Evolutionary conservation across 345 rosid genomes (phyloP).

Genomic region (Lepidium aucheri): DNA sequence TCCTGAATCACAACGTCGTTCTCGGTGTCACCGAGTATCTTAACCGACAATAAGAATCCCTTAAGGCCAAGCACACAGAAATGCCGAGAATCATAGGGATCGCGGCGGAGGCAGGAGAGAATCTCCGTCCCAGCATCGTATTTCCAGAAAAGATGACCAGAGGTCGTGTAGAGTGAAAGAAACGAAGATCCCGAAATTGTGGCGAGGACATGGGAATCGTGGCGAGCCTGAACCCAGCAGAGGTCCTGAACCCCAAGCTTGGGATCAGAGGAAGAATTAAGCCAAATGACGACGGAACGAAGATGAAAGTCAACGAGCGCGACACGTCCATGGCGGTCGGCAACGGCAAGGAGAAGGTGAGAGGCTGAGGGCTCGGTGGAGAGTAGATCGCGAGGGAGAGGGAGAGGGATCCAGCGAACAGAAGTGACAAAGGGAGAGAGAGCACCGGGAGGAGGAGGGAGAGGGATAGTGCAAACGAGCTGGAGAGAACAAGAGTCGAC

Average conservation of each 20-base stretch:
- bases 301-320: slow-evolving; percentile 72
- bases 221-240: slow-evolving; percentile 62
- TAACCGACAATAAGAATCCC: slow-evolving; percentile 65
- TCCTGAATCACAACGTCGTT: slow-evolving; percentile 55
- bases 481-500: slow-evolving; percentile 82
- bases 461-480: slow-evolving; percentile 65
- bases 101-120: slow-evolving; percentile 76
- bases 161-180: slow-evolving; percentile 46
- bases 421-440: slow-evolving; percentile 80
- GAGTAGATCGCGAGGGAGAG: slow-evolving; percentile 72
- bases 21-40: slow-evolving; percentile 65
- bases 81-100: slow-evolving; percentile 87
- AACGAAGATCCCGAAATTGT: slow-evolving; percentile 65
- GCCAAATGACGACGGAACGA: slow-evolving; percentile 53
- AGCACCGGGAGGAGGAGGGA: slow-evolving; percentile 62
- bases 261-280: slow-evolving; percentile 42
- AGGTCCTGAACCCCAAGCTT: slow-evolving; percentile 83
- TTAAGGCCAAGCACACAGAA: slow-evolving; percentile 65
- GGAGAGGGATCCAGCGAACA: slow-evolving; percentile 78
- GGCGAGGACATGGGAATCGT: slow-evolving; percentile 53
- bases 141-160: slow-evolving; percentile 52
- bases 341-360: slow-evolving; percentile 75
- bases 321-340: slow-evolving; percentile 92
- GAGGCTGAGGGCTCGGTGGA: slow-evolving; percentile 69
- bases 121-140: slow-evolving; percentile 74